Evolutionary conservation across 805 yeast species (phyloP), one percentile per base, ranked within the genome.

Genomic region (Tetrapisispora arboricola): DNA sequence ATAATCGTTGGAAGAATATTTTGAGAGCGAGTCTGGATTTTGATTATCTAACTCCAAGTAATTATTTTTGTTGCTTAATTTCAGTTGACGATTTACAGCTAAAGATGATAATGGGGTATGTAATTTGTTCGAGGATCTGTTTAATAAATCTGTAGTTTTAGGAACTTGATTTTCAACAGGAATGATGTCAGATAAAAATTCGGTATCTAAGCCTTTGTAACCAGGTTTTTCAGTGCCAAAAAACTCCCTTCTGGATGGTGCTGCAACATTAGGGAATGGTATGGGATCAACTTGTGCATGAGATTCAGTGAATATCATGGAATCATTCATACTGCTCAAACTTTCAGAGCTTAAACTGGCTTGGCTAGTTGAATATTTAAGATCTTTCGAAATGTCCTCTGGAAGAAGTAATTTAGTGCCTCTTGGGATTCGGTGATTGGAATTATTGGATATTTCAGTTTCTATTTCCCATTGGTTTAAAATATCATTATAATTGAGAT

Each of bases 401-500:
- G 36, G 36, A 8, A 22, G 20, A 4, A 12, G 6, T 4, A 32
- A 16, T 4, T 32, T 32, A 21, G 10, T 20, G 6, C 19, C n/a
- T n/a, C 27, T 13, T 16, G 21, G 22, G 8, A 32, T 21, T 32
- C 20, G 10, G n/a, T 18, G 17, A 13, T 20, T 32, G 20, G 15
- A 10, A 29, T 44, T 36, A 3, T 33, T 37, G 20, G 35, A 44
- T 10, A 39, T 35, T 13, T 43, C 39, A 49, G 44, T 3, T 45
- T 45, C 24, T 38, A 24, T 27, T 44, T 65, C 65, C 83, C 83
- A 78, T 40, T 65, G 64, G 38, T 64, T 57, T 1, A 75, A 58
- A 20, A 72, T 68, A 31, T 68, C 51, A n/a, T 57, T 64, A 46
- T 78, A 79, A 49, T 78, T 78, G 22, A 83, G 64, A 36, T 80